Base-by-base conservation (phyloP, 1,139 yeast species). In the Taphrina betulina region DNA sequence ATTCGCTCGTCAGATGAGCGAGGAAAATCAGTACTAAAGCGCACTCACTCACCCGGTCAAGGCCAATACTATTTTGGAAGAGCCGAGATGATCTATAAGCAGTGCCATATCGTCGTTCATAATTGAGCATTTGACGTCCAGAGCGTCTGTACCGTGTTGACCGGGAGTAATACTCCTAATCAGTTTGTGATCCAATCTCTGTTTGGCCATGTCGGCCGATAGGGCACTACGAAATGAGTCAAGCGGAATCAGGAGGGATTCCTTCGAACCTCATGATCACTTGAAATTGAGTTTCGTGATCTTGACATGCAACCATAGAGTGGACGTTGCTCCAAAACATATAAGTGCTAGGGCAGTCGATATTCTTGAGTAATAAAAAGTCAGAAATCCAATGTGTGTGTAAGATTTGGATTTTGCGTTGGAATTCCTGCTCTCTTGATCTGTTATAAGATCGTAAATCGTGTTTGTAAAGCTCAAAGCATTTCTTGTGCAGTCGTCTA, bases 31-130 rank as follows among this genome's bases (percentile, higher is more conserved):
- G n/a, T n/a, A n/a, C n/a, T n/a, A n/a, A n/a, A n/a, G n/a, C n/a
- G n/a, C n/a, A n/a, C n/a, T n/a, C 31, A n/a, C 34, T 28, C n/a
- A 41, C 45, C 45, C 45, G 16, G 45, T 41, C 20, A 24, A 14
- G 8, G 14, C 28, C 23, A 41, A 34, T 10, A 24, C 20, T 8
- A 41, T 24, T 5, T 12, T 14, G 5, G 33, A 4, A 20, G 16
- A 20, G 35, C 42, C 29, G 4, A 29, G 10, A 12, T 14, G 17
- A 5, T 38, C 17, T 28, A 28, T 12, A 12, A 29, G n/a, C n/a
- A n/a, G n/a, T n/a, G n/a, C n/a, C n/a, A n/a, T n/a, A n/a, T n/a
- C n/a, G n/a, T n/a, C n/a, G n/a, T n/a, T n/a, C n/a, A n/a, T n/a
- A n/a, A n/a, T n/a, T n/a, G n/a, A n/a, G n/a, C n/a, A n/a, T n/a